These are phyloP conservation scores for Barbatosphaeria neglecta DNA, from an alignment of 495 filamentous ascomycete species.

Conservation along the genomic window DNA sequence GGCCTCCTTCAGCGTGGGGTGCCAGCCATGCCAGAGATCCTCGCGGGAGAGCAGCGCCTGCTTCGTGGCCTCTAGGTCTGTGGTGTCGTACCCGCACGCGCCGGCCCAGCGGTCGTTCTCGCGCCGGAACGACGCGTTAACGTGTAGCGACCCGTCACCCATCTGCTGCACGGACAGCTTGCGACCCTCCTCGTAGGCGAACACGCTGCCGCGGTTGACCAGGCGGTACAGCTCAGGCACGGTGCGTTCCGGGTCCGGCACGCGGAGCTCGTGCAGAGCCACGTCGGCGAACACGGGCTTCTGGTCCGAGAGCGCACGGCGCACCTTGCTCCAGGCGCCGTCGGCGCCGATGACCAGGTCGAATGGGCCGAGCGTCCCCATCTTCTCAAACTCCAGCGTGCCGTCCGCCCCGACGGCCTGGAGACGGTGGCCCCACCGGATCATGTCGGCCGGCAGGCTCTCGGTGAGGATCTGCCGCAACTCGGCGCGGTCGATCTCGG, in stretches of 20 bases:
- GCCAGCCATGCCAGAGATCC: constrained; percentile 16
- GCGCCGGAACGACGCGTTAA: constrained; percentile 15
- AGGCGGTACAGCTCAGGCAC: constrained; percentile 25
- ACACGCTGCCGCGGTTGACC: constrained; percentile 35
- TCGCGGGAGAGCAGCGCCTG: constrained; percentile 10
- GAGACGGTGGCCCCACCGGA: constrained; percentile 39
- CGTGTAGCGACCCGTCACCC: constrained; percentile 30
- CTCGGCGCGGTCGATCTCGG: constrained; percentile 31
- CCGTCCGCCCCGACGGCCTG: constrained; percentile 13
- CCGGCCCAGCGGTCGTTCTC: constrained; percentile 26
- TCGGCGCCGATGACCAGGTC: constrained; percentile 36
- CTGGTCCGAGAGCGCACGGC: constrained; percentile 11
- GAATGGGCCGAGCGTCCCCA: constrained; percentile 12
- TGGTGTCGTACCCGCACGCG: constrained; percentile 20
- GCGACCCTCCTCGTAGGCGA: constrained; percentile 25
- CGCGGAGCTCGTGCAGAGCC: constrained; percentile 21
- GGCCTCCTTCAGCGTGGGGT: constrained; percentile 13
- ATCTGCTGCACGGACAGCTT: constrained; percentile 31
- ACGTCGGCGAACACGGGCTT: constrained; percentile 26
- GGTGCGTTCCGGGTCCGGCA: constrained; percentile 24
- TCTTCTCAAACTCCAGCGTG: constrained; percentile 11
- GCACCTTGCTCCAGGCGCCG: constrained; percentile 32
- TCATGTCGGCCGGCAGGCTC: constrained; percentile 23
- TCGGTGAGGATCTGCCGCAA: constrained; percentile 26
- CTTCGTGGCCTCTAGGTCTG: constrained; percentile 12